These are phyloP conservation scores for Avicennia marina DNA, from an alignment of 257 asterid genomes.

Conservation along the genomic window DNA sequence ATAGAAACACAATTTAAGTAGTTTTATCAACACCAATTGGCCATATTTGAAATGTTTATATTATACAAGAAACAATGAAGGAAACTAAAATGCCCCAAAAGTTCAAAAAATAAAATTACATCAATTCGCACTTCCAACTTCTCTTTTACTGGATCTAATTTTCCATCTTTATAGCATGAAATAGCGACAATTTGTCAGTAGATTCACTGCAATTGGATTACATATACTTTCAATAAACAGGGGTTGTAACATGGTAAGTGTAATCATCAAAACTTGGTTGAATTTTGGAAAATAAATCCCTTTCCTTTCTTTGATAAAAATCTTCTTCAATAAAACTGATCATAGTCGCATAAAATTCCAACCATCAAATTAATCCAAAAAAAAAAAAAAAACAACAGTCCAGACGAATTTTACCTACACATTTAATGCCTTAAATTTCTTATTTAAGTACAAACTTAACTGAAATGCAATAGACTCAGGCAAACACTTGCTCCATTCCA, in stretches of 20 bases:
- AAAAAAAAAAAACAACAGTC: conserved; percentile 18
- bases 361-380: conserved; percentile 21
- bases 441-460: conserved; percentile 28
- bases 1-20: neutral
- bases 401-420: conserved; percentile 13
- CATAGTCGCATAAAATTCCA: neutral
- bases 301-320: neutral
- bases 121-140: neutral
- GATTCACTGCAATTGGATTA: neutral
- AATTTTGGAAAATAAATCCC: neutral
- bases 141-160: neutral
- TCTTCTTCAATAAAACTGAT: neutral
- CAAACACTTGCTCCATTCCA: conserved; percentile 24
- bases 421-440: conserved; percentile 25
- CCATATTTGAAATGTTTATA: neutral
- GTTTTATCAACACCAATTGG: neutral
- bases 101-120: neutral
- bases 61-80: neutral
- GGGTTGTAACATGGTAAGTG: neutral
- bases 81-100: neutral
- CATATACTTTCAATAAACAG: neutral
- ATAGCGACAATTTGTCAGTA: neutral
- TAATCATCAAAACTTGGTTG: neutral
- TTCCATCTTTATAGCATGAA: neutral
- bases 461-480: conserved; percentile 18